Percentiles rank a stretch among this genome's conserved stretches.
Conservation (phyloP, 225 moss, liverwort and hornwort species). For the Asterella californica region DNA sequence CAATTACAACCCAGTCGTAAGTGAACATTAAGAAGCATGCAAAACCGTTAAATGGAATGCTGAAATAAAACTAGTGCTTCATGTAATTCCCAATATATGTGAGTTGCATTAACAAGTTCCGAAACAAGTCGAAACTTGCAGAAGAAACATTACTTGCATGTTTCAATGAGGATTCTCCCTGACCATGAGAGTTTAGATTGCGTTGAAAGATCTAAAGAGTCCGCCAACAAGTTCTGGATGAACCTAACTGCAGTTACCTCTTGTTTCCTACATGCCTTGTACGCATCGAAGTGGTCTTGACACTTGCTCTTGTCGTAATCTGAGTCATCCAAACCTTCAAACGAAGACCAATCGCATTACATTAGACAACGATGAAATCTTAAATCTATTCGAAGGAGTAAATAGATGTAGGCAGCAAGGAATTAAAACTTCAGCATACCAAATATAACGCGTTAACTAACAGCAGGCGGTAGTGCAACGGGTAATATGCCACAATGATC, state of each 20-base stretch:
- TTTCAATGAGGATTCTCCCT: too few species aligned
- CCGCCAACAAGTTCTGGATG: too few species aligned
- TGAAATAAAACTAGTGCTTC: too few species aligned
- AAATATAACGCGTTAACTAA: neutral
- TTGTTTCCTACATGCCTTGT: slow-evolving; percentile 95
- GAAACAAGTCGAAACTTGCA: neutral
- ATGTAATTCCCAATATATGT: too few species aligned
- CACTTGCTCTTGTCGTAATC: slow-evolving; percentile 97
- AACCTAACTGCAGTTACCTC: slow-evolving; percentile 46
- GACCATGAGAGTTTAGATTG: too few species aligned
- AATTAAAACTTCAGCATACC: neutral
- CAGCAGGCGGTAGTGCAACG: too few species aligned
- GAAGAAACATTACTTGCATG: too few species aligned
- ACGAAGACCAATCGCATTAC: neutral
- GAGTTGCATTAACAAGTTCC: neutral
- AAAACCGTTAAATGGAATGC: neutral
- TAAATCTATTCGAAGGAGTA: neutral
- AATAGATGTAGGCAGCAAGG: neutral
- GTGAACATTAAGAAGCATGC: neutral
- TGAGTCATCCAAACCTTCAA: slow-evolving; percentile 69
- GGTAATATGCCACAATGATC: too few species aligned
- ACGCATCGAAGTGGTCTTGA: slow-evolving; percentile 84
- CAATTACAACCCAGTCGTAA: neutral
- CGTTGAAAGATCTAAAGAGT: too few species aligned
- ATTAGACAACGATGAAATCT: neutral